Evolutionary conservation across 495 filamentous ascomycete species (phyloP), one percentile per base, ranked within the genome.

Genomic region (Penicillium desertorum): DNA sequence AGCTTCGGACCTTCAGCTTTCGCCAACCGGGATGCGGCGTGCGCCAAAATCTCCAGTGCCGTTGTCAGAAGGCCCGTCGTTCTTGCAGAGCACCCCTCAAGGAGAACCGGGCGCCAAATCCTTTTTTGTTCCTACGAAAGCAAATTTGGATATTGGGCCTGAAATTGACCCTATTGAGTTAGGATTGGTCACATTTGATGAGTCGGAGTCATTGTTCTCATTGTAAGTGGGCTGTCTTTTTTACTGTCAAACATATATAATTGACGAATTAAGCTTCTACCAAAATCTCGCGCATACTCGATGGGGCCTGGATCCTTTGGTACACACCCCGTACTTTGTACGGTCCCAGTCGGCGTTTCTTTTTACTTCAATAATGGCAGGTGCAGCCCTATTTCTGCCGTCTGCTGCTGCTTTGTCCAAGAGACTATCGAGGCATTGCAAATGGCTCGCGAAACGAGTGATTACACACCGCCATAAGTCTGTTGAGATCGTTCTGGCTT

Each of bases 401-500:
- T 78, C 81, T 10, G 77, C 85, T 14, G 79, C 79, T 11, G 82
- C 86, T 4, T 62, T 90, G 12, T 86, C 83, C 2, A 87, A 79
- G 41, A 71, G 87, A 42, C 73, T 90, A 9, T 82, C 81, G 0
- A 78, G 79, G 51, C 86, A 89, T 63, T 83, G 82, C 63, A 87
- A 85, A 58, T 74, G 73, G 43, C 78, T 90, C 11, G 86, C 84
- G 0, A 79, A 83, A 32, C 76, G 80, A 20, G 78, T 88, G 23
- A 81, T 86, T 37, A 66, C 73, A 0, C 75, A 82, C 41, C 79
- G 86, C 3, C 76, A 83, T 60, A 80, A 82, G 36, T 90, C 87
- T 7, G 84, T 87, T 8, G 87, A 90, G 65, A 88, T 90, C 54
- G 81, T 90, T 5, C 65, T 90, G 14, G 87, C 84, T 2, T 90